Evolutionary conservation across 208 protist genomes (phyloP), one percentile per base, ranked within the genome.

Genomic region (Trypanosoma brucei): DNA sequence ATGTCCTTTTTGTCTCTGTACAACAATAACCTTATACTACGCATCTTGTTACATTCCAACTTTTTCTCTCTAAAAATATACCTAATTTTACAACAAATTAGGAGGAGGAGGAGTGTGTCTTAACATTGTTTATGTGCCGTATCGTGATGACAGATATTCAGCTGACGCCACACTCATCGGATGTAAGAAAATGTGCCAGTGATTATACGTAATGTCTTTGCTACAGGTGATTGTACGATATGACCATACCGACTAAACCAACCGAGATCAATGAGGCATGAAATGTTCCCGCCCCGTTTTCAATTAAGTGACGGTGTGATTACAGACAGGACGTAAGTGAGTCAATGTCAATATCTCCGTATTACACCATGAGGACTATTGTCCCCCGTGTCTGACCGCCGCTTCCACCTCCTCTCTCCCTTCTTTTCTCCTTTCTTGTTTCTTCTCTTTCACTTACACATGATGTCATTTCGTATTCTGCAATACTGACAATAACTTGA

Each of bases 331-430:
- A 61, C 63, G 44, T 61, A 11, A 38, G 30, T 60, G 63, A 68
- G 63, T 68, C 63, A 61, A 68, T 44, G 39, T 14, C n/a, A 49
- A 34, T 46, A 0, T 2, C 3, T 34, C 63, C 52, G 55, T 42
- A 59, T 49, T 9, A 11, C 52, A 31, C 44, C 38, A 61, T 68
- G 63, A 55, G 63, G 63, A 59, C 6, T 13, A 22, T n/a, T 61
- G 63, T 68, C 63, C 63, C 62, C 63, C 63, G 63, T 68, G 63
- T 68, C 63, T 68, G 63, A 68, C 39, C 31, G 63, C 44, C 37
- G 44, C 63, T 40, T 14, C 53, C 62, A 31, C 35, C 53, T 40
- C 3, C 37, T 52, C 50, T 39, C 37, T 36, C 4, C 55, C 11
- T 11, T 51, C 42, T 37, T 30, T 46, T 4, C 53, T 48, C 56